Evolutionary conservation across 371 early-diverging fungal species (phyloP), one percentile per base, ranked within the genome.

Genomic region (Apophysomyces variabilis): DNA sequence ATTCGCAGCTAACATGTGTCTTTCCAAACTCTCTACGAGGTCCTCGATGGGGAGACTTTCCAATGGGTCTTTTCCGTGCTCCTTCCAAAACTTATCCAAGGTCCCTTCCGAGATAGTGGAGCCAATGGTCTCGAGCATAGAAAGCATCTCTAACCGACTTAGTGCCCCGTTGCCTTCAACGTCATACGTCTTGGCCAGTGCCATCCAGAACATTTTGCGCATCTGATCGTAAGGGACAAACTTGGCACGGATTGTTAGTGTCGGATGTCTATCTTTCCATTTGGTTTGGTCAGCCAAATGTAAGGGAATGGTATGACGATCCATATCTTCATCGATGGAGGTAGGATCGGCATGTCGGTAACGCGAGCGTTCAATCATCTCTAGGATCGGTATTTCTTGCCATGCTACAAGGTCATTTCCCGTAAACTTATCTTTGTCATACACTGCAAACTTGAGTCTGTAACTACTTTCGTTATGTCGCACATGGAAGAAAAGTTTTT

Each of bases 361-460:
- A 11, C 37, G 65, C 4, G 65, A 62, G 16, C 72, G 62, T 5
- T 60, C 56, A 39, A 82, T 75, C 13, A 78, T 74, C 38, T 80
- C 79, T 4, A 70, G 32, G 12, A 79, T 74, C 7, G 82, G 73
- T 38, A 89, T 66, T 38, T 84, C 84, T 38, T 82, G 72, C 60
- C 79, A 77, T 4, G 90, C 93, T 1, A 93, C 84, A 63, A 83
- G 85, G 64, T 92, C 92, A 60, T 93, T 90, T 47, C 80, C 81
- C n/a, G 84, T 76, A 44, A 92, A 80, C 64, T 89, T 91, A 65
- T 94, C 93, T 77, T 88, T 87, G 64, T 95, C 95, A 61, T 91
- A 91, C 11, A 94, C 77, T 1, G 89, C 84, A 67, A 91, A 87
- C 47, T 84, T 86, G 46, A 95, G 75, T 14, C 83, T 70, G 79